phyloP scores from a whole-genome alignment of 768 basidiomycete species.

The Exsudoporus frostii region DNA sequence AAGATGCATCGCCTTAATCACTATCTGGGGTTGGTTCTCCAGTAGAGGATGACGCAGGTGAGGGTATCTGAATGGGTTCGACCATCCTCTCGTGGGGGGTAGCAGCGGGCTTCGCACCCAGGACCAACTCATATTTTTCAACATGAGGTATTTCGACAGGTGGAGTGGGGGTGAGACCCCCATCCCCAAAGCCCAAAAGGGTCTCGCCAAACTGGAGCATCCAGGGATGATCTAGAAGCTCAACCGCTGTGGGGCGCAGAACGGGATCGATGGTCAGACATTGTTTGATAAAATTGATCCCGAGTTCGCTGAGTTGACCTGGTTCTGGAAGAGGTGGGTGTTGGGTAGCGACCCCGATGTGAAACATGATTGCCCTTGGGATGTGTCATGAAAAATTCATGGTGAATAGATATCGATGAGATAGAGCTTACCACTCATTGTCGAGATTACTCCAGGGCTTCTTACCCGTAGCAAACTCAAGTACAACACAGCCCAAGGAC shows the following conservation, averaged over 20 bases:
- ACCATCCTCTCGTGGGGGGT: slow-evolving; percentile 59
- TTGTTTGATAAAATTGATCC: slow-evolving; percentile 90
- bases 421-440: slow-evolving; percentile 83
- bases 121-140: slow-evolving; percentile 47
- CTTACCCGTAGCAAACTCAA: slow-evolving; percentile 93
- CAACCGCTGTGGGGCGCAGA: slow-evolving; percentile 76
- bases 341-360: slow-evolving; percentile 94
- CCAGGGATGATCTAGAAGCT: slow-evolving; percentile 89
- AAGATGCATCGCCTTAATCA: slow-evolving; percentile 16
- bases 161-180: slow-evolving; percentile 51
- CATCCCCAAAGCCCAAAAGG: slow-evolving; percentile 63
- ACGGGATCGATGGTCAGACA: slow-evolving; percentile 88
- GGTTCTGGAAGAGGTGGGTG: slow-evolving; percentile 94
- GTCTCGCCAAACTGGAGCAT: slow-evolving; percentile 79
- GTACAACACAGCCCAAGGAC: slow-evolving; percentile 96
- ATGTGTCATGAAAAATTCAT: slow-evolving; percentile 2
- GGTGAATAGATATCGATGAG: background rate
- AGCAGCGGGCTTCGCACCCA: slow-evolving; percentile 54
- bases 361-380: slow-evolving; percentile 98
- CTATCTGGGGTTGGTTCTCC: slow-evolving; percentile 30
- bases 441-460: slow-evolving; percentile 99
- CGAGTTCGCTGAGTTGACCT: slow-evolving; percentile 80
- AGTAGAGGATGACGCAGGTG: slow-evolving; percentile 48
- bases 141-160: slow-evolving; percentile 45
- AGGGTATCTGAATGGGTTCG: slow-evolving; percentile 49